These are phyloP conservation scores for Huntiella moniliformis DNA, from an alignment of 2,329 filamentous ascomycete genomes.

Conservation along the genomic window DNA sequence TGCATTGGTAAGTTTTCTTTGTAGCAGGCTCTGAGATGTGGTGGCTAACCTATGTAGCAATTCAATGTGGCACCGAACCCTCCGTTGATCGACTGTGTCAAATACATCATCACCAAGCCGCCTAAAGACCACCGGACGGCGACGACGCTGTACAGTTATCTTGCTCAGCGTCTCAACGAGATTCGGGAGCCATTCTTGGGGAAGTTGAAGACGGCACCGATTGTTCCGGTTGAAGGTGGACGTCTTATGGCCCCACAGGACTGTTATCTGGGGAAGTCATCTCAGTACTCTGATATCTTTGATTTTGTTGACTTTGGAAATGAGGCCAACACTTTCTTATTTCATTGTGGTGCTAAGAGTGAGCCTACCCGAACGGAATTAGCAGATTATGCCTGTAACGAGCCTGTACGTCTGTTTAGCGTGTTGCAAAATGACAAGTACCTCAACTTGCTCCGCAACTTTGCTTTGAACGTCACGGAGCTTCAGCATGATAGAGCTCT, in stretches of 20 bases:
- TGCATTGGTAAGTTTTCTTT: constrained; percentile 30
- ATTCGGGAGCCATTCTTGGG: constrained; percentile 42
- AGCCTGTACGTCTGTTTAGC: constrained; percentile 65
- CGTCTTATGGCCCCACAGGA: constrained; percentile 9
- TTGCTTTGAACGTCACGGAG: constrained; percentile 51
- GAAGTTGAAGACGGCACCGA: constrained; percentile 42
- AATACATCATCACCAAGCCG: constrained; percentile 50
- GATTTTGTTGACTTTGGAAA: constrained; percentile 90
- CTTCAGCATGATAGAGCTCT: constrained; percentile 66
- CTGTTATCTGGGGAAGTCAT: constrained; percentile 52
- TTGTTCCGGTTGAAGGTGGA: constrained; percentile 45
- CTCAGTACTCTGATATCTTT: constrained; percentile 70
- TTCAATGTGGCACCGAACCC: constrained; percentile 78
- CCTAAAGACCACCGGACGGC: constrained; percentile 51
- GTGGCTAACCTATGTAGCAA: constrained; percentile 27
- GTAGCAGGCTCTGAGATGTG: not conserved
- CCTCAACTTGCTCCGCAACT: constrained; percentile 56
- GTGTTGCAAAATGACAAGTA: constrained; percentile 78
- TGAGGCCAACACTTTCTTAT: constrained; percentile 73
- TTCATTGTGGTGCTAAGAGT: constrained; percentile 74
- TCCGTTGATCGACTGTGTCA: constrained; percentile 56
- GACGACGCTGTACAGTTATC: constrained; percentile 59
- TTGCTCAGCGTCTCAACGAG: constrained; percentile 59
- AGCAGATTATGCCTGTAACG: constrained; percentile 61
- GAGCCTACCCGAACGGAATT: constrained; percentile 81